Percentiles rank a stretch among this genome's conserved stretches.
These are phyloP conservation scores for Perkinsus olseni DNA, from an alignment of 169 alveolate genomes.

Conservation along the genomic window DNA sequence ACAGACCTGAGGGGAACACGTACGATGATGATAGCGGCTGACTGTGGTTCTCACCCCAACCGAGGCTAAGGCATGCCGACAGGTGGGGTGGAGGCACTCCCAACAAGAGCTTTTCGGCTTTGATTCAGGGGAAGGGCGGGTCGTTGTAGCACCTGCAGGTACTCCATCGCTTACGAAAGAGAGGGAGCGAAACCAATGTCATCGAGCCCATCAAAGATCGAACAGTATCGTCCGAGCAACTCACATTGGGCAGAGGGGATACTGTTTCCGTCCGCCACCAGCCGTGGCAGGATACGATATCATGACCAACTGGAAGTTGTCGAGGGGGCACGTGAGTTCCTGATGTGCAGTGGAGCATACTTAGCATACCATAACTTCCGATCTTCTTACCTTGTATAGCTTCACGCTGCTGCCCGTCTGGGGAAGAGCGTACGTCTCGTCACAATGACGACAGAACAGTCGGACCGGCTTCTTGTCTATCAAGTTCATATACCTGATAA, in stretches of 20 bases:
- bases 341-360: constrained; percentile 35
- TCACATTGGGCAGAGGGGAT: constrained; percentile 47
- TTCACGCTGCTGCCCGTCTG: constrained; percentile 3
- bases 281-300: background rate
- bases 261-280: constrained; percentile 34
- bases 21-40: background rate
- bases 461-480: constrained; percentile 48
- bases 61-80: constrained; percentile 26
- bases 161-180: too few species aligned
- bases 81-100: constrained; percentile 44
- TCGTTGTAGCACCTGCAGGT: constrained; percentile 45
- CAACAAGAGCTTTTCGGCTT: constrained; percentile 32
- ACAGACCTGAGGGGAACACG: background rate
- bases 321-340: constrained; percentile 65
- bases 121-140: constrained; percentile 44
- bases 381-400: background rate
- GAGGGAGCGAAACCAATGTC: too few species aligned
- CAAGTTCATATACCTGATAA: constrained; percentile 48
- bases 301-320: constrained; percentile 54
- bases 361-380: too few species aligned
- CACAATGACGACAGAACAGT: constrained; percentile 52
- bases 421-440: constrained; percentile 50
- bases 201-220: too few species aligned
- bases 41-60: constrained; percentile 12
- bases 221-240: too few species aligned